These are phyloP conservation scores for Arabis alpina DNA, from an alignment of 345 rosid species.

Conservation along the genomic window DNA sequence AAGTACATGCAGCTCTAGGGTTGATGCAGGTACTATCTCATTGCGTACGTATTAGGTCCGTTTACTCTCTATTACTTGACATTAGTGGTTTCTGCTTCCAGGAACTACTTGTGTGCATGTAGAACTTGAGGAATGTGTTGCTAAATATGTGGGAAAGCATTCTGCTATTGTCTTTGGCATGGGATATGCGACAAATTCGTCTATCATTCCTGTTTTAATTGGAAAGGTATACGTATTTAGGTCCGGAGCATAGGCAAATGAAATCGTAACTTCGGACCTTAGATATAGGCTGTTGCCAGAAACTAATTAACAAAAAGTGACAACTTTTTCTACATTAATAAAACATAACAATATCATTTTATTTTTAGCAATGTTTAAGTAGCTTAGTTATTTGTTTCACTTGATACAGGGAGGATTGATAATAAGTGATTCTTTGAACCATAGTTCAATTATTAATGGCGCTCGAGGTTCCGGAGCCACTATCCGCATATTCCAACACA, in stretches of 20 bases:
- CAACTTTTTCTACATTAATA: too few relatives aligned
- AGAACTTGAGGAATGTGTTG: conserved; percentile 83
- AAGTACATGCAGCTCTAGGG: conserved; percentile 85
- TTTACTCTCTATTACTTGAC: conserved; percentile 23
- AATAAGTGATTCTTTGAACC: conserved; percentile 88
- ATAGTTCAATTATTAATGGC: conserved; percentile 90
- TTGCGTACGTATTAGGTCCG: not conserved
- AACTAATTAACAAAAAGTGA: too few relatives aligned
- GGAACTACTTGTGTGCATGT: conserved; percentile 79
- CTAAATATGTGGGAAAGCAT: conserved; percentile 86
- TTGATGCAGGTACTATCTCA: conserved; percentile 74
- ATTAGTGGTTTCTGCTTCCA: conserved; percentile 37
- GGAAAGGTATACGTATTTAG: conserved; percentile 65
- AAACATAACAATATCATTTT: too few relatives aligned
- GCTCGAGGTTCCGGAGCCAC: conserved; percentile 96
- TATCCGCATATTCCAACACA: conserved; percentile 83
- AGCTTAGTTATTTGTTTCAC: too few relatives aligned
- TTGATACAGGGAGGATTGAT: conserved; percentile 44
- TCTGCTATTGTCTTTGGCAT: conserved; percentile 88
- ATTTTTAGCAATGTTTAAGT: too few relatives aligned
- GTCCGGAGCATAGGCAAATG: too few relatives aligned
- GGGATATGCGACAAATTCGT: conserved; percentile 89
- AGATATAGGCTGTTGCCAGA: too few relatives aligned
- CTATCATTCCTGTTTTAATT: conserved; percentile 83
- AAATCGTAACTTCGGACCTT: too few relatives aligned